Evolutionary conservation across 2,329 filamentous ascomycete species (phyloP), one percentile per base, ranked within the genome.

Genomic region (Scorias spongiosa): DNA sequence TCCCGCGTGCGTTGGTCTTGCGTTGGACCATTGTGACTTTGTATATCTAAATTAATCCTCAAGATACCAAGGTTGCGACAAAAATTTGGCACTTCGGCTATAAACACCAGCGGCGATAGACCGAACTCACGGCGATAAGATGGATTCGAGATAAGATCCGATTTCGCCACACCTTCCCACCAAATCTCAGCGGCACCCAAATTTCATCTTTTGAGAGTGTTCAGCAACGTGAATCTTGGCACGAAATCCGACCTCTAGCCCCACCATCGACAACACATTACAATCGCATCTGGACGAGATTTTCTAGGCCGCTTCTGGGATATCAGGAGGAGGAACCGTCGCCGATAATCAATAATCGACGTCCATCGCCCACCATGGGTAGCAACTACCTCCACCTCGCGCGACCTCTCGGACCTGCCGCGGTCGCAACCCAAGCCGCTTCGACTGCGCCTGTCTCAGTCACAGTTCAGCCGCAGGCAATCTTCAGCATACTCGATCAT

Each of bases 401-500:
- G 61, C 80, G 91, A 66, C 91, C 91, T 59, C 74, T 96, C 52
- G 87, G 86, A 64, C 86, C 87, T 54, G 80, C 81, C 50, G 72
- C 77, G 47, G 72, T 87, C 57, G 84, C 83, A 63, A 78, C 84
- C 61, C 83, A 86, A 67, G 43, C 52, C 18, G 80, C 81, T 60
- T 87, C 81, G 57, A 89, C 87, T 64, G 82, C 87, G 67, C 91
- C 91, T 67, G 78, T 98, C 65, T 84, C 81, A 65, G 87, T 98
- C 63, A 83, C 85, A 63, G 84, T 98, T 66, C 91, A 95, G 66
- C 88, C 91, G 59, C 88, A 95, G 76, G 77, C 77, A 49, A 69
- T 81, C 46, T 80, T 80, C 69, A 76, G 74, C 48, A 67, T 81
- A 55, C 72, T 81, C 63, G 91, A 98, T 69, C 91, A 98, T 72